Evolutionary conservation across 2,329 filamentous ascomycete species (phyloP), one percentile per base, ranked within the genome.

Genomic region (Hawksworthiomyces lignivorus): DNA sequence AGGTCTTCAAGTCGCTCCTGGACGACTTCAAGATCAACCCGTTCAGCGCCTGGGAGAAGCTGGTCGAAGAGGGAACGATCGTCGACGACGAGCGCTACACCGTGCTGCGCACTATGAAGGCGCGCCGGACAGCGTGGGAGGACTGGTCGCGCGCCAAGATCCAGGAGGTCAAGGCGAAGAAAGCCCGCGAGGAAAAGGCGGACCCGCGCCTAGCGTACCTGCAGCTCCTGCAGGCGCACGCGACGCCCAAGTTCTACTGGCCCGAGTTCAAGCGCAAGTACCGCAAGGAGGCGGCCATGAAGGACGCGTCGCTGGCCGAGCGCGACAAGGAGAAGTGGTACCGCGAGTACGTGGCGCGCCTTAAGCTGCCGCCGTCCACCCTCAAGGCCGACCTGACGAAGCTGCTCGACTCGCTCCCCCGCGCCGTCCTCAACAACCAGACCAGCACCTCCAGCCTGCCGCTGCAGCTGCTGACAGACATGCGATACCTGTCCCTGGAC

Each of bases 211-310:
- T 95, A 50, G 79, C 82, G 1, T 98, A 94, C 59, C 66, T 97
- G 46, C 74, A 76, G 0, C 84, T 98, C 49, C 68, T 98, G 22
- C 80, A 90, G 49, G 77, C 82, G 36, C 77, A 87, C 51, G 90
- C 89, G 0, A 92, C 82, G 0, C 83, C 87, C 0, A 97, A 95
- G 63, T 72, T 98, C 1, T 98, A 94, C 69, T 98, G 92, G 92
- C 83, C 87, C 0, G 92, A 98, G 59, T 98, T 98, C 64, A 87
- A 86, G 54, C 74, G 92, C 26, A 98, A 96, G 58, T 92, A 80
- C 62, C 84, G 83, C 50, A 89, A 84, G 50, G 88, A 94, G 49
- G 62, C 75, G 0, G 75, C 81, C 39, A 88, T 98, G 84, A 84
- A 82, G 47, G 84, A 90, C 45, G 68, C 76, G 22, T 75, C 71